phyloP scores from a whole-genome alignment of 495 filamentous ascomycete genomes.

The Aspergillus nanangensis region DNA sequence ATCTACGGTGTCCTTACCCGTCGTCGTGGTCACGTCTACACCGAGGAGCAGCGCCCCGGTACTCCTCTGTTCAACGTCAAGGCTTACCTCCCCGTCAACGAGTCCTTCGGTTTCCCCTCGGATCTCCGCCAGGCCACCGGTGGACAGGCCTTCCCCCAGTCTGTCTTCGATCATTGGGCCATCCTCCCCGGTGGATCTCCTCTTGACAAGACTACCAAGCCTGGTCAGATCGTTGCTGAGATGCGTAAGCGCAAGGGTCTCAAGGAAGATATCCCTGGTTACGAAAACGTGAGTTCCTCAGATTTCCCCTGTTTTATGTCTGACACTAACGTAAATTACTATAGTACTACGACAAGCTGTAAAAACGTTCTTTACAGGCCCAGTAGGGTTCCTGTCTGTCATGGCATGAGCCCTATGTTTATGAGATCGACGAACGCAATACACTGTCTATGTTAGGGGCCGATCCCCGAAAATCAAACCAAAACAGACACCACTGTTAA shows the following conservation, averaged over 20 bases:
- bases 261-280: conserved; percentile 86
- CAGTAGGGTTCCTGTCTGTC: conserved; percentile 29
- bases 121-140: conserved; percentile 91
- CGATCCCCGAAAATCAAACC: conserved; percentile 20
- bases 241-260: conserved; percentile 99
- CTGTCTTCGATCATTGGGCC: conserved; percentile 98
- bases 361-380: conserved; percentile 45
- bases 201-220: conserved; percentile 79
- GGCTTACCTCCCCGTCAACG: conserved; percentile 98
- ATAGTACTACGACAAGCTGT: conserved; percentile 99
- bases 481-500: conserved; percentile 19
- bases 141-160: conserved; percentile 98
- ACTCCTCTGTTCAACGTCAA: conserved; percentile 99
- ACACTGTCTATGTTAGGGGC: conserved; percentile 37
- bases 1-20: conserved; percentile 99
- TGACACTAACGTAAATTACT: conserved; percentile 47
- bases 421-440: conserved; percentile 51
- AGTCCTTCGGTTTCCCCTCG: conserved; percentile 99
- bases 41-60: conserved; percentile 94
- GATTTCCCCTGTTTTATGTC: neutral
- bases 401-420: conserved; percentile 38
- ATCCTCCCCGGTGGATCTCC: conserved; percentile 90
- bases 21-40: conserved; percentile 97
- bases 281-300: conserved; percentile 79
- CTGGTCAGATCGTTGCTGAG: conserved; percentile 75